Evolutionary conservation across 108 stramenopile genomes (phyloP), one percentile per base, ranked within the genome.

Genomic region (Pseudonitzschia delicatissima): DNA sequence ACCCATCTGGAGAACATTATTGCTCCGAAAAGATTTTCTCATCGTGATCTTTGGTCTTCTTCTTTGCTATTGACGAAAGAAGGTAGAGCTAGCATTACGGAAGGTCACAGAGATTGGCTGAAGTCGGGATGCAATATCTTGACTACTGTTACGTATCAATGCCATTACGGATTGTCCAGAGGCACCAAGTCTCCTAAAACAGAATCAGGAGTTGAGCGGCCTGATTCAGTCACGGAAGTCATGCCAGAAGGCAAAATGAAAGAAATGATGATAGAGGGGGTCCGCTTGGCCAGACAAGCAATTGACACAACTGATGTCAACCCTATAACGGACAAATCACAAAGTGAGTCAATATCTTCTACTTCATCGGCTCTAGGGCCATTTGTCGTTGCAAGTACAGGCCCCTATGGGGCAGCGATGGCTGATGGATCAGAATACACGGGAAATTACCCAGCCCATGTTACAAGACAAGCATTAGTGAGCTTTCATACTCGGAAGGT

Each of bases 81-180:
- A 32, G 82, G 80, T 9, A 68, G 49, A 37, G 57, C 57, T 7
- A 32, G 37, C n/a, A 79, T 87, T 40, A 31, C 47, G 7, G 35
- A 77, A 67, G 78, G 79, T 37, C 85, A 86, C 59, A n/a, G 57
- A 4, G 82, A 78, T 45, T 86, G 82, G 78, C 29, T 74, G 9
- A 21, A 18, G 4, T 77, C 85, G 0, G 84, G 84, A 51, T 64
- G 67, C 18, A 62, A 86, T 51, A 68, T 86, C 18, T 8, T 81
- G 3, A 72, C 82, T 9, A 86, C 85, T 3, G 85, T 86, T 18
- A 86, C 85, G 27, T 86, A 86, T 75, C 85, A 86, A 64, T 82
- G 81, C 45, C 73, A 80, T 48, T 82, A 70, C 52, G 78, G 77
- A 45, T 64, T 27, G 68, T 64, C 12, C 39, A 71, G 36, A 11